These are phyloP conservation scores for Colletotrichum tropicale DNA, from an alignment of 2,329 filamentous ascomycete species.

Conservation along the genomic window DNA sequence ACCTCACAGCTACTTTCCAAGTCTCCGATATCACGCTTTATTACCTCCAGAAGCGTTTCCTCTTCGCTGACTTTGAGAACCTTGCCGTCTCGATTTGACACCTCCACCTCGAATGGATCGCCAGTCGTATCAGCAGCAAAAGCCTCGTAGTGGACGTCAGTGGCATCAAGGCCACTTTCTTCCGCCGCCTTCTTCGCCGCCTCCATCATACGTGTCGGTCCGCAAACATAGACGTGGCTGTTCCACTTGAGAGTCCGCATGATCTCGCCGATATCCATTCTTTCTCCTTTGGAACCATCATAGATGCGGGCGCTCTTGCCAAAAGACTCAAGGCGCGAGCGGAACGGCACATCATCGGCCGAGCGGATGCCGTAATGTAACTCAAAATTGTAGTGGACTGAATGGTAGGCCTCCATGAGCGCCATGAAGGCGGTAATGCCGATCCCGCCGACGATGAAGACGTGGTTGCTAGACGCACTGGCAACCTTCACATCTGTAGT, in stretches of 20 bases:
- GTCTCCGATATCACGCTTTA: conserved; percentile 46
- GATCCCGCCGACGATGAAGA: conserved; percentile 69
- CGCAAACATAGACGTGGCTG: conserved; percentile 66
- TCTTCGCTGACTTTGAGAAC: conserved; percentile 50
- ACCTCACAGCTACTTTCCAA: conserved; percentile 57
- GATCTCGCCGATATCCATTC: conserved; percentile 55
- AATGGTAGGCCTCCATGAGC: conserved; percentile 44
- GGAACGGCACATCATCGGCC: conserved; percentile 58
- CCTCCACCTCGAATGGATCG: conserved; percentile 63
- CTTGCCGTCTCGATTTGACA: conserved; percentile 43
- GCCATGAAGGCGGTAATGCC: conserved; percentile 69
- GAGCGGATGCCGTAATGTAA: conserved; percentile 65
- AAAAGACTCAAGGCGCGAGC: conserved; percentile 47
- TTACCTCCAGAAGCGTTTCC: conserved; percentile 54
- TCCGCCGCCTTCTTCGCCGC: conserved; percentile 47
- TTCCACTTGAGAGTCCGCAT: conserved; percentile 53
- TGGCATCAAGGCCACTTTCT: conserved; percentile 45
- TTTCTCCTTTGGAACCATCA: conserved; percentile 52
- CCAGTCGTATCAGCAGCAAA: conserved; percentile 59
- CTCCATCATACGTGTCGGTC: conserved; percentile 61
- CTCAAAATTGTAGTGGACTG: conserved; percentile 53
- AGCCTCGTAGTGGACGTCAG: conserved; percentile 65
- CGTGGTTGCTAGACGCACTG: conserved; percentile 56
- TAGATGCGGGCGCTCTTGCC: conserved; percentile 53
- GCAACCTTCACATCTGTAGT: conserved; percentile 52